Base-by-base conservation (phyloP, 2,329 filamentous ascomycete species). In the Aspergillus cejpii region DNA sequence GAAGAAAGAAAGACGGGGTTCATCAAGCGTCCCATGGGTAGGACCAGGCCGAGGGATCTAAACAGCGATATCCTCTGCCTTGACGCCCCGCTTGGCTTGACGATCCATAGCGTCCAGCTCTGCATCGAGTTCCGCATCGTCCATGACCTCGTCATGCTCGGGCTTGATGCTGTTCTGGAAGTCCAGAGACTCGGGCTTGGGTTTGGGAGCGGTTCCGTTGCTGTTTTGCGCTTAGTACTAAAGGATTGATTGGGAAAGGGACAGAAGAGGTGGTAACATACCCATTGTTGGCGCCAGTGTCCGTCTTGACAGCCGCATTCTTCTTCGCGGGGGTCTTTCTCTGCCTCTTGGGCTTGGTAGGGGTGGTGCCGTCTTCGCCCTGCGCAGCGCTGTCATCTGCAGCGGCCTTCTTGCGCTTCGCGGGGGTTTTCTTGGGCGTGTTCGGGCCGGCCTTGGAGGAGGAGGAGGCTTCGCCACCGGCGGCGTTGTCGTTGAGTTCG, bases 401-500 rank as follows among this genome's bases (percentile, higher is more conserved):
- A 38, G 36, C 24, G 6, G 29, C 45, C 20, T 41, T 56, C 53
- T 63, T 64, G 21, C 53, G 48, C 44, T 61, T 54, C 14, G 29
- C 37, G 6, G 50, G 49, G 5, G 53, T 44, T 24, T 55, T 53
- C 26, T 53, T 51, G 21, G 54, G 45, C 0, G 55, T 52, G 6
- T 10, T 19, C 7, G 45, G 15, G 1, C 19, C 14, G 3, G 43
- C 19, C 11, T 44, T 34, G 7, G 39, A 21, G 17, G 42, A 23
- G 17, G 42, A 23, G 11, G 47, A 37, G 14, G 37, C 41, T 19
- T 31, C 8, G 20, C 43, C 37, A 20, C 6, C 21, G 12, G 37
- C n/a, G 27, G 39, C 44, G 5, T 21, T 37, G 8, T 36, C 7
- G 36, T 44, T 46, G 5, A 41, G 23, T 0, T 51, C 50, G 4